Evolutionary conservation across 2,329 filamentous ascomycete genomes (phyloP).

Genomic region (Penicillium sp.): DNA sequence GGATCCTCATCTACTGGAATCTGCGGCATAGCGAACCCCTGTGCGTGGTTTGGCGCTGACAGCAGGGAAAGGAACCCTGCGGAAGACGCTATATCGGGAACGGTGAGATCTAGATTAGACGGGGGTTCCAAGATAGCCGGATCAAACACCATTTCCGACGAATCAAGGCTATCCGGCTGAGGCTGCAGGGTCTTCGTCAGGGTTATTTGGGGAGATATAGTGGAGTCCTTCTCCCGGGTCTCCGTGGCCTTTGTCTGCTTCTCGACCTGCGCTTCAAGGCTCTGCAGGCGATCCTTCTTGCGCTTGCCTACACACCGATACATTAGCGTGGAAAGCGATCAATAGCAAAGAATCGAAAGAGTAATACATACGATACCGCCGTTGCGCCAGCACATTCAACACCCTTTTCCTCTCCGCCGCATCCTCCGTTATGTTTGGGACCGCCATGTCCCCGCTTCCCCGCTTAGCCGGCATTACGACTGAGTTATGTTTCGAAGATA

Average conservation of each 20-base stretch:
- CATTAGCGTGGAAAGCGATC: not conserved
- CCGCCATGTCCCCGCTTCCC: not conserved
- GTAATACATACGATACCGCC: conserved; percentile 52
- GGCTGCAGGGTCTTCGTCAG: not conserved
- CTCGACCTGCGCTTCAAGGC: conserved; percentile 21
- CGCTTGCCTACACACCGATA: conserved; percentile 16
- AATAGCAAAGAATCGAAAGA: not conserved
- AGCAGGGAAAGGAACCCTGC: conserved; percentile 1
- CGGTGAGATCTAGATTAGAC: not conserved
- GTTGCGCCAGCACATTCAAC: conserved; percentile 60
- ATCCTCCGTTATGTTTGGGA: conserved; percentile 42
- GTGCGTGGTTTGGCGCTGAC: not conserved
- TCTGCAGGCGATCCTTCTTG: conserved; percentile 24
- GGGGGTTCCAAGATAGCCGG: not conserved
- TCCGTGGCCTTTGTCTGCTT: not conserved
- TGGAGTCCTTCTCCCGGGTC: not conserved
- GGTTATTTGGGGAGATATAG: not conserved
- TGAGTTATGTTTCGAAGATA: not conserved
- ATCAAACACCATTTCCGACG: not conserved
- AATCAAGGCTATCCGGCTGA: not conserved
- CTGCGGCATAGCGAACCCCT: not conserved
- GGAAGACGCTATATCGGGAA: not conserved
- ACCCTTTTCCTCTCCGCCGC: conserved; percentile 59
- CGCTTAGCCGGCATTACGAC: conserved; percentile 10
- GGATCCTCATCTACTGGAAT: not conserved